A percentile compares a stretch with the other conserved stretches of the same genome.
phyloP scores from a whole-genome alignment of 225 moss, liverwort and hornwort genomes.

The Straminergon stramineum region DNA sequence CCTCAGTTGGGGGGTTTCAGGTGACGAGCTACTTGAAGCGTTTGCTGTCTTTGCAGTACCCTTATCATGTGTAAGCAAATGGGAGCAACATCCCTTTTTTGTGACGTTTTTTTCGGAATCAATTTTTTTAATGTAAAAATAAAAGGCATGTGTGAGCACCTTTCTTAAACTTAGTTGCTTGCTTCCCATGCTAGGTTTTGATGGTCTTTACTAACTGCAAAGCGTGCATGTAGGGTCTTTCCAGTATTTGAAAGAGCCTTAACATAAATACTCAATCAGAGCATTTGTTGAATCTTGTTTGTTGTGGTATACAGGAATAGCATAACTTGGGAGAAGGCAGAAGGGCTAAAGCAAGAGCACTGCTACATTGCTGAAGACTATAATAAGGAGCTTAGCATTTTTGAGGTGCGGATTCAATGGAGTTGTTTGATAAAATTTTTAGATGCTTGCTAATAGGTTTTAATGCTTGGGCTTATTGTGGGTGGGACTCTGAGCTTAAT shows the following conservation, averaged over 20 bases:
- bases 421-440: neutral
- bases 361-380: conserved; percentile 79
- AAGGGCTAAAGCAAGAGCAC: conserved; percentile 58
- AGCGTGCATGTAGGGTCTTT: neutral
- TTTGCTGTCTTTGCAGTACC: conserved; percentile 78
- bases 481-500: neutral
- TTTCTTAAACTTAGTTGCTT: neutral
- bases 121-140: neutral
- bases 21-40: conserved; percentile 84
- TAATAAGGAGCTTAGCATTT: conserved; percentile 50
- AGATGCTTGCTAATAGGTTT: neutral
- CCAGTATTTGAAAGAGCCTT: neutral
- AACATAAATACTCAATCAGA: neutral
- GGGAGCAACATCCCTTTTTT: neutral
- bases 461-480: neutral
- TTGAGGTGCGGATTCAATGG: conserved; percentile 45
- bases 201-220: neutral
- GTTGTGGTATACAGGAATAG: conserved; percentile 44
- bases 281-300: neutral
- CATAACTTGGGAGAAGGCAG: conserved; percentile 70
- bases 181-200: neutral
- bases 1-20: conserved; percentile 82
- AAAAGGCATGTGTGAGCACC: neutral
- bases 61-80: conserved; percentile 81
- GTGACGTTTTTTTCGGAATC: neutral